A percentile compares a stretch with the other conserved stretches of the same genome.
Evolutionary conservation across 441 rosid species (phyloP).

Genomic region (Populus hybrid): DNA sequence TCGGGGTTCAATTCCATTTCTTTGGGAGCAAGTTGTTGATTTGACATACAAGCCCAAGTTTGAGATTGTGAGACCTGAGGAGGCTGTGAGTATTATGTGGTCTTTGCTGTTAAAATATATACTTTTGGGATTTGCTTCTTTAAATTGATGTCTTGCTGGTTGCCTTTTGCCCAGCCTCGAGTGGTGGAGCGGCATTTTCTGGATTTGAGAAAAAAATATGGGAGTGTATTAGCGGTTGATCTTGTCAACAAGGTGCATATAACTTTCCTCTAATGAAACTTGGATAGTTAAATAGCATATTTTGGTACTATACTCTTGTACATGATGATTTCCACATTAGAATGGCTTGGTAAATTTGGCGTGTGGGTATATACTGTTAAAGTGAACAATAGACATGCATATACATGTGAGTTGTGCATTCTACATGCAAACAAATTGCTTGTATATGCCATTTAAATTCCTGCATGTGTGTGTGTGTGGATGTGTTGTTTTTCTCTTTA

Average conservation of each 20-base stretch:
- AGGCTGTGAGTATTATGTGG: conserved; percentile 62
- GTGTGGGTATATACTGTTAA: not conserved
- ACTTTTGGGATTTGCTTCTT: conserved; percentile 5
- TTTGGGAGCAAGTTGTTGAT: conserved; percentile 79
- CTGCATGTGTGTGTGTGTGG: not conserved
- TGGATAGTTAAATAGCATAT: not conserved
- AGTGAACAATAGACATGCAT: not conserved
- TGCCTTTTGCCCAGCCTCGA: conserved; percentile 47
- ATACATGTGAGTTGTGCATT: not conserved
- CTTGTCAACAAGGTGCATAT: conserved; percentile 80
- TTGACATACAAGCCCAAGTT: conserved; percentile 77
- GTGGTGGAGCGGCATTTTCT: conserved; percentile 88
- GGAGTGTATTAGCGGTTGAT: conserved; percentile 74
- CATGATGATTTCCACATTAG: not conserved
- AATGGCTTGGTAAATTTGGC: conserved; percentile 2
- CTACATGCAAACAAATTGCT: not conserved
- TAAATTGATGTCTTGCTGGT: not conserved
- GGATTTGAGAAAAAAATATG: conserved; percentile 91
- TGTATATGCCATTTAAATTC: not conserved
- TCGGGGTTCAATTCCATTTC: conserved; percentile 89
- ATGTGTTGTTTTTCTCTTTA: conserved; percentile 1
- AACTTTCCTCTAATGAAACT: not conserved
- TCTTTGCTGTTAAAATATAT: conserved; percentile 8
- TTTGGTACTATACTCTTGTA: not conserved
- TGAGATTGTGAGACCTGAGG: conserved; percentile 87